Evolutionary conservation across 345 rosid genomes (phyloP).

Genomic region (Populus tremula): DNA sequence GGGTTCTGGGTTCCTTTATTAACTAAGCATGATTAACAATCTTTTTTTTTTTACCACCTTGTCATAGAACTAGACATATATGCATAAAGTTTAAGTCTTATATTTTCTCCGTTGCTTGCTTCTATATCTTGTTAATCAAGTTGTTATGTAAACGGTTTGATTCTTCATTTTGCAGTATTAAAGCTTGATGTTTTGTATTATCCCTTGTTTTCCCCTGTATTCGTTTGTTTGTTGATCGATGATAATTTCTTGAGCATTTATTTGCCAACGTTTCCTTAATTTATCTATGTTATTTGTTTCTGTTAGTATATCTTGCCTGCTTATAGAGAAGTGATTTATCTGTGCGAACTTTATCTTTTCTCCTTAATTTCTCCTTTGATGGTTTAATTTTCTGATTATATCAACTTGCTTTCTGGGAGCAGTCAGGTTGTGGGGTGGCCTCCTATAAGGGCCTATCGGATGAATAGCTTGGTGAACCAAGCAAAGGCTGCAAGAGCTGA

Average conservation of each 20-base stretch:
- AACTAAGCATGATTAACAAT: too few relatives aligned
- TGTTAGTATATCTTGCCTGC: background rate
- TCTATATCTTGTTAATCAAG: background rate
- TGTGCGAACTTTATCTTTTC: background rate
- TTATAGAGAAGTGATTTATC: background rate
- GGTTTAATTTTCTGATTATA: background rate
- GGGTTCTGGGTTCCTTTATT: background rate
- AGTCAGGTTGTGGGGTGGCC: conserved; percentile 43
- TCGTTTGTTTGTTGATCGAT: background rate
- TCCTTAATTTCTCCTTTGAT: background rate
- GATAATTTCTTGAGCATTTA: background rate
- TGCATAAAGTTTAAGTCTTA: background rate
- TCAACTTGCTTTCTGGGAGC: conserved; percentile 16
- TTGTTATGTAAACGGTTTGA: background rate
- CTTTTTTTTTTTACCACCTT: background rate
- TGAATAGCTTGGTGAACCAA: conserved; percentile 27
- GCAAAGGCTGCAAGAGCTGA: conserved; percentile 37
- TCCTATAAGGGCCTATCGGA: conserved; percentile 30
- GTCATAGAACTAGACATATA: background rate
- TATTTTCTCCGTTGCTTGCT: background rate
- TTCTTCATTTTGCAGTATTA: background rate
- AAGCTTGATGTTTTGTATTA: background rate
- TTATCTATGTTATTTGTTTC: background rate
- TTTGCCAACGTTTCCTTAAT: background rate
- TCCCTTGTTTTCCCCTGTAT: background rate